Base-by-base conservation (phyloP, 768 basidiomycete species). In the Phanerochaete sordida region DNA sequence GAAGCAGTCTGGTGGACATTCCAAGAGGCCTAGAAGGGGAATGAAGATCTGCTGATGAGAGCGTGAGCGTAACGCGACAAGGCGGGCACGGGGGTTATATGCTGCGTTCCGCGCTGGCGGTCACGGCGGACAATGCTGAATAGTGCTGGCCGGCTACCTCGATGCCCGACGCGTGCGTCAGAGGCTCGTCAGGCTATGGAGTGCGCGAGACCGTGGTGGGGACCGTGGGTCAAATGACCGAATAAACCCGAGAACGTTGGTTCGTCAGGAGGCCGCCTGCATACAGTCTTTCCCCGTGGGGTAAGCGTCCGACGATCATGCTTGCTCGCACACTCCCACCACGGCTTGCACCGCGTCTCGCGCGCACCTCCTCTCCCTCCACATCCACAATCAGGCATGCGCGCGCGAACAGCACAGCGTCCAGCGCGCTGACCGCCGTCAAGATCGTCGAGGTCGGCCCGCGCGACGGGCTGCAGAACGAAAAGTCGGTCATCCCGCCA, bases 391-490 rank as follows among this genome's bases (percentile, higher is more conserved):
- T 13, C 33, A 35, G 39, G 8, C 19, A 19, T 19, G 8, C 39
- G 11, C 39, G 39, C 5, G 19, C 39, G 19, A 9, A 43, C 19
- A 16, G 8, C 4, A 43, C 39, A 43, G 4, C 39, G 8, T 4
- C 39, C 39, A 19, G 4, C 11, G 39, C 39, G 19, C n/a, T n/a
- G 39, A 43, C 39, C 39, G 19, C n/a, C 39, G 39, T 43, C 8
- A 43, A 79, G 55, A 89, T 97, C 47, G 89, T 98, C 46, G 95
- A 96, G 73, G 93, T 96, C 3, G 91, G 91, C 1, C 91, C 94
- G 1, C 79, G 95, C 28, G 95, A 98, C 73, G 95, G 95, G 1
- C 79, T 98, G 12, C 94, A 96, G 76, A 96, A 96, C 67, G 91
- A 97, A 68, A 85, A 87, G 63, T 79, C 81, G 0, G 75, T 86